A percentile compares a stretch with the other conserved stretches of the same genome.
phyloP scores from a whole-genome alignment of 192 early-diverging fungal species.

The Rhizophagus sp. region DNA sequence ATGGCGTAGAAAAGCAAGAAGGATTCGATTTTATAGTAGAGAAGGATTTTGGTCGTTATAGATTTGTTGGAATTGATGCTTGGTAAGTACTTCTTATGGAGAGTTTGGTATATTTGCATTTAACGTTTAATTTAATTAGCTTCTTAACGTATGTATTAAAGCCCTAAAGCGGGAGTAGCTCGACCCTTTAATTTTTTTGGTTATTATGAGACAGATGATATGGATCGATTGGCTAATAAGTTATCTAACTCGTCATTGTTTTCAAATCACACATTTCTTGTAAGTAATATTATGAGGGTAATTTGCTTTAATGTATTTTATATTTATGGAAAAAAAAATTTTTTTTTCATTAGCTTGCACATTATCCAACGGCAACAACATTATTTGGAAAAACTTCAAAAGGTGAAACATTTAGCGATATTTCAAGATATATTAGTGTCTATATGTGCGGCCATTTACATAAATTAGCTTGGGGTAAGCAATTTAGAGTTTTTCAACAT shows the following conservation, averaged over 20 bases:
- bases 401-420: constrained; percentile 58
- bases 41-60: constrained; percentile 74
- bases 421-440: constrained; percentile 65
- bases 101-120: not conserved
- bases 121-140: not conserved
- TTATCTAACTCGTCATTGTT: constrained; percentile 42
- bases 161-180: constrained; percentile 66
- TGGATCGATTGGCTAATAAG: constrained; percentile 67
- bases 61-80: constrained; percentile 82
- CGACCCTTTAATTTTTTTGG: constrained; percentile 93
- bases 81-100: constrained; percentile 48
- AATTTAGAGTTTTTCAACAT: not conserved
- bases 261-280: constrained; percentile 68
- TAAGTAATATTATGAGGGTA: constrained; percentile 35
- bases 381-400: constrained; percentile 67
- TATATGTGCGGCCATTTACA: constrained; percentile 91
- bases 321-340: constrained; percentile 37
- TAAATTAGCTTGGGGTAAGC: constrained; percentile 58
- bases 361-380: constrained; percentile 83
- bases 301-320: not conserved
- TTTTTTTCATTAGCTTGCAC: constrained; percentile 54
- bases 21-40: constrained; percentile 63
- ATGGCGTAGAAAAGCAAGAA: constrained; percentile 48
- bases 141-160: constrained; percentile 18
- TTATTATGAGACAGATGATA: constrained; percentile 68